phyloP scores from a whole-genome alignment of 805 yeast species.

The Sugiyamaella mastotermitis region DNA sequence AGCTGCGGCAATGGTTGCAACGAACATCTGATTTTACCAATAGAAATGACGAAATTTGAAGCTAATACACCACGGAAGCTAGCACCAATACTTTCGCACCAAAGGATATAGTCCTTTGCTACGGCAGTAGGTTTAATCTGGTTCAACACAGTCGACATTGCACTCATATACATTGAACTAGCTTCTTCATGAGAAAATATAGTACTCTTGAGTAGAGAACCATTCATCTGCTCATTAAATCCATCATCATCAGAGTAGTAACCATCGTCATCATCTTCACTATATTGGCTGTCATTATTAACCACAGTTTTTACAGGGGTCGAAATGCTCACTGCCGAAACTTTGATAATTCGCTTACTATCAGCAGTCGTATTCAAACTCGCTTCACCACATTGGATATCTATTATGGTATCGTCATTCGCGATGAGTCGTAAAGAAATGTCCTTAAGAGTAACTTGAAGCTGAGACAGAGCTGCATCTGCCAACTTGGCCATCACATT shows the following conservation, averaged over 20 bases:
- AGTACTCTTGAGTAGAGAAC: conserved; percentile 38
- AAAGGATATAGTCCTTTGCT: conserved; percentile 5
- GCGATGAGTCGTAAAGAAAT: conserved; percentile 15
- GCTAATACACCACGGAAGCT: conserved; percentile 24
- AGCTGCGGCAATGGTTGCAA: not conserved
- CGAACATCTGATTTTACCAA: conserved; percentile 1
- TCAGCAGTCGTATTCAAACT: conserved; percentile 8
- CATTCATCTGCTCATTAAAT: conserved; percentile 3
- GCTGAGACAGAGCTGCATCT: conserved; percentile 33
- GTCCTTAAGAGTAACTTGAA: conserved; percentile 20
- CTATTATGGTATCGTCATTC: conserved; percentile 17
- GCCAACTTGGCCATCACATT: conserved; percentile 30
- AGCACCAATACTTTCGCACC: conserved; percentile 10
- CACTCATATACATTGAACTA: conserved; percentile 75
- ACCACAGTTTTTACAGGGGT: conserved; percentile 4
- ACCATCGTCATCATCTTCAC: conserved; percentile 5
- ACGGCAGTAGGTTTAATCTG: conserved; percentile 16
- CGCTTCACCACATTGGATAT: conserved; percentile 1
- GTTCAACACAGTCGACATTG: conserved; percentile 52
- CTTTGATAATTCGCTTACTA: conserved; percentile 4
- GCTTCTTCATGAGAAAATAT: conserved; percentile 65
- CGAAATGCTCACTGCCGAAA: conserved; percentile 6
- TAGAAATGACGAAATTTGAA: conserved; percentile 21
- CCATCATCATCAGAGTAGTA: conserved; percentile 18
- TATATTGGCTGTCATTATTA: not conserved